Evolutionary conservation across 306 rosid species (phyloP).

Genomic region (Acacia crassicarpa): DNA sequence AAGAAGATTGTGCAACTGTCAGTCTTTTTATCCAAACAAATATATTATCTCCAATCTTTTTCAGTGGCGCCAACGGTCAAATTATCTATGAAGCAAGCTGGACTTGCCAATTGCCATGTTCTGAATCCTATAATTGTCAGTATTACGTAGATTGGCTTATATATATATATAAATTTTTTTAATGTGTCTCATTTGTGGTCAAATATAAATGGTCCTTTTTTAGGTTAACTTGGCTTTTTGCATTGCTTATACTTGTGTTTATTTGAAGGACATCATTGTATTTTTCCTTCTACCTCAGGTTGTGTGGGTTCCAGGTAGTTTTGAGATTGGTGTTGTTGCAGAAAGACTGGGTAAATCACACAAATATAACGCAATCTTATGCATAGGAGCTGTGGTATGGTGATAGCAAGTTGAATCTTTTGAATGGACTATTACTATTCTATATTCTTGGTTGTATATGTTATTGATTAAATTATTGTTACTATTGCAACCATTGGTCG

Average conservation of each 20-base stretch:
- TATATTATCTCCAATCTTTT: not conserved
- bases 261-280: slow-evolving; percentile 12
- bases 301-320: slow-evolving; percentile 98
- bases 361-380: slow-evolving; percentile 76
- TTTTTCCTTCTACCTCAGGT: slow-evolving; percentile 53
- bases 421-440: not conserved
- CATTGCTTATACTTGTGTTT: slow-evolving; percentile 11
- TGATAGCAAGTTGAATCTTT: not conserved
- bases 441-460: slow-evolving; percentile 9
- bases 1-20: not conserved
- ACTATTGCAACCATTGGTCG: slow-evolving; percentile 21
- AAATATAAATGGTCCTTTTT: not conserved
- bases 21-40: slow-evolving; percentile 3
- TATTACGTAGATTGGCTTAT: not conserved
- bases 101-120: slow-evolving; percentile 17
- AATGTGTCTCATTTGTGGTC: not conserved
- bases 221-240: not conserved
- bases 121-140: slow-evolving; percentile 4
- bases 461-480: slow-evolving; percentile 17
- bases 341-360: slow-evolving; percentile 70
- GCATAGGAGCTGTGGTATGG: slow-evolving; percentile 97
- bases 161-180: not conserved
- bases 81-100: slow-evolving; percentile 8
- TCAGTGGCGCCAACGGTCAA: not conserved
- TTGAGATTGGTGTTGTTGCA: slow-evolving; percentile 85